Base-by-base conservation (phyloP, 208 protist species). In the Vickermania spadyakhi region DNA sequence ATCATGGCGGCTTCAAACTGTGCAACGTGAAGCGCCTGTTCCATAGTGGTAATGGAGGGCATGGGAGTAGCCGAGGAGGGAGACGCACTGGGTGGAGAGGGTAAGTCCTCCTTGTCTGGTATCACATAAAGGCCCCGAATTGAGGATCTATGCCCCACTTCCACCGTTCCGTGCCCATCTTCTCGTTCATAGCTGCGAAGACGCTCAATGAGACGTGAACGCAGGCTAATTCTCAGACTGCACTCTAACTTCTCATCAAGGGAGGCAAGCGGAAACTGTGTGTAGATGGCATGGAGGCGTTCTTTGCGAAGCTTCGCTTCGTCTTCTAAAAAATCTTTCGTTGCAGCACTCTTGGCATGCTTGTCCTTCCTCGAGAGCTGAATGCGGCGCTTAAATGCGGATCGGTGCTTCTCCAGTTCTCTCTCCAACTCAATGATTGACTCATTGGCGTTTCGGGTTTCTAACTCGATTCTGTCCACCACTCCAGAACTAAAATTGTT, bases 231-330 rank as follows among this genome's bases (percentile, higher is more conserved):
- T 5, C 66, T 36, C 2, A 73, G 62, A 31, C 60, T 65, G 25
- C 58, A 56, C 50, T 73, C 67, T 14, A 29, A 57, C 2, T 77
- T 65, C 23, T 71, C 68, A 42, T 56, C 55, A 2, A 85, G 52
- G 52, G 72, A 85, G 29, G 78, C 78, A 22, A 85, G 63, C 1
- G 78, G 78, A 52, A 61, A 73, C n/a, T 54, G 28, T n/a, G 50
- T 56, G 52, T 70, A 52, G 26, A 85, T 52, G 4, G 63, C 68
- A 26, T 68, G 67, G 28, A 70, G 63, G 59, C 73, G 53, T 53
- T 81, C 70, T 13, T 60, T 3, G 18, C 68, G 58, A 23, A 71
- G 52, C 56, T 81, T 80, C 29, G 71, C 36, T 18, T 45, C 36
- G 18, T 45, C 36, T 45, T 45, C 36, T n/a, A 18, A 7, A 18